Evolutionary conservation across 306 rosid species (phyloP), one percentile per base, ranked within the genome.

Genomic region (Datisca glomerata): DNA sequence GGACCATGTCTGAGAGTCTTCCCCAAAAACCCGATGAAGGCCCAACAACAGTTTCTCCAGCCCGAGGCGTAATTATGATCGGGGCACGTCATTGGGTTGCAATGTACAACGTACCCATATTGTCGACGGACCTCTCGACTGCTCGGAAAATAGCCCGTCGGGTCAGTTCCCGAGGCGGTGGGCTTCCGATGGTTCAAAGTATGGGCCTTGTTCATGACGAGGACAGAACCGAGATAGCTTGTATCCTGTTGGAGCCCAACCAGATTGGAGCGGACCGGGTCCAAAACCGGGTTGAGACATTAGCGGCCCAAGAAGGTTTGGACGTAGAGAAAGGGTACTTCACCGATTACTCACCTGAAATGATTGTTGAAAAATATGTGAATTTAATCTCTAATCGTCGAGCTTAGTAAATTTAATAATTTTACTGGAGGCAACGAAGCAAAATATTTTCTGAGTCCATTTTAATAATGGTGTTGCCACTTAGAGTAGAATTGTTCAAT

Each of bases 111-210:
- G 8, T 82, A 24, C 94, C 93, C 19, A 57, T 87, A 48, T 23
- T 72, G 59, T 64, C 93, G 29, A 67, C 73, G 0, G 82, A 71
- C 40, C 67, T 79, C 19, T 45, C 78, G 0, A 56, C 69, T 0
- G 58, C 82, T 27, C 64, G 56, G 42, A 67, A 66, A 63, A 69
- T 82, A 12, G 94, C 97, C 13, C 53, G 80, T 51, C 62, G 49
- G 80, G 94, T 79, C 24, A 87, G 93, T 29, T 82, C 78, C 12
- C 69, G 83, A n/a, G 97, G 97, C 0, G 97, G 97, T 0, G 93
- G 97, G 4, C 76, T 82, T 14, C 97, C 94, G 1, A 67, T 71
- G 0, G 94, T 82, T 55, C 94, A 82, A 31, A 62, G 89, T 1
- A 34, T 79, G 18, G 82, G 51, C 3, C 66, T 82, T 24, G 61